Evolutionary conservation across 2,329 filamentous ascomycete species (phyloP), one percentile per base, ranked within the genome.

Genomic region (Fusarium sp.): DNA sequence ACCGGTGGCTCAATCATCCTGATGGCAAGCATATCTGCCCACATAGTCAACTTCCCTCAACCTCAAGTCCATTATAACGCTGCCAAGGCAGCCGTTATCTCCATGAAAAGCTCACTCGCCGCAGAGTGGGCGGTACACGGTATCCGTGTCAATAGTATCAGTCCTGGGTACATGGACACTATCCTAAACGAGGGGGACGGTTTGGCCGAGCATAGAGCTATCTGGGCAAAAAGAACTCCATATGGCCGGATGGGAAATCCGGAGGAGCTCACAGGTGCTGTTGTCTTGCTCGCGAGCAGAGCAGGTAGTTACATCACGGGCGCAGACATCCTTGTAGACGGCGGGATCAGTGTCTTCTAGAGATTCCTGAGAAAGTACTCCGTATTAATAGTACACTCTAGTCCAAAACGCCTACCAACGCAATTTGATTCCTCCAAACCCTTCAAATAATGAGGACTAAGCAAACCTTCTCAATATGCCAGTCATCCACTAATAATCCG

Each of bases 51-150:
- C 75, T 94, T 86, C 77, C 92, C 92, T 0, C 92, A 94, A 77
- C 91, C 92, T 0, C 93, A 95, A 78, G 86, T 85, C 2, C 88
- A 90, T 1, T 95, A 95, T 78, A 95, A 95, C 73, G 89, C 90
- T 4, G 66, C 66, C 2, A 69, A 69, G 8, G 66, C 66, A 1
- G 65, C 66, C 2, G n/a, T 69, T 8, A 18, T 69, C 5, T 69
- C 66, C 0, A 51, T 69, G 32, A 69, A 69, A 39, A 69, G 66
- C 2, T 69, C 66, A 0, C 17, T 69, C 1, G 66, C 66, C 15
- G 66, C 65, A 6, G 65, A 69, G 45, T 69, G 66, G 66, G 66
- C 66, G 6, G 26, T 42, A 0, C 66, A 69, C 8, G 66, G 66
- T 1, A 69, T 69, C 15, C 50, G 66, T 1, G 66, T 69, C 0